phyloP scores from a whole-genome alignment of 441 rosid species.

The Euphorbia schlechtendalii region DNA sequence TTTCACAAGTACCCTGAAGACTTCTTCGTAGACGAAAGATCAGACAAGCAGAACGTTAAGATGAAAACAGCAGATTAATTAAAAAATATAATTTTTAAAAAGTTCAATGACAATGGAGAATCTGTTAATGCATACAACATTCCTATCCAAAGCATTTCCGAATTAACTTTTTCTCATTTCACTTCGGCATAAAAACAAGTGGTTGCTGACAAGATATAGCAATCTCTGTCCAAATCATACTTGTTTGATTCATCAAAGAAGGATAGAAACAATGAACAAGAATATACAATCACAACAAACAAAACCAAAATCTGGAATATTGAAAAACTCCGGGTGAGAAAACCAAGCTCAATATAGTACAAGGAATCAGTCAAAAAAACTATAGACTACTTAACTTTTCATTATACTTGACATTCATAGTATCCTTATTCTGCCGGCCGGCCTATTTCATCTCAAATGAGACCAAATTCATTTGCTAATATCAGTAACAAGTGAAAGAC shows the following conservation, averaged over 20 bases:
- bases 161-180: neutral
- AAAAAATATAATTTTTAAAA: neutral
- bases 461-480: slow-evolving; percentile 3
- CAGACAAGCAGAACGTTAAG: neutral
- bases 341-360: too few species aligned
- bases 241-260: slow-evolving; percentile 7
- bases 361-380: too few species aligned
- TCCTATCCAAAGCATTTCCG: too few species aligned
- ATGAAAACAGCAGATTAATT: neutral
- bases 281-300: too few species aligned
- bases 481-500: neutral
- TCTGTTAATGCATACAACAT: too few species aligned
- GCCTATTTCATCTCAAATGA: neutral
- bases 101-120: neutral
- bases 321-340: too few species aligned
- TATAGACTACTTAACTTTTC: too few species aligned
- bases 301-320: too few species aligned
- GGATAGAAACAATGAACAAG: neutral
- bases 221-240: slow-evolving; percentile 2
- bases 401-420: neutral
- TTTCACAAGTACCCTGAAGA: too few species aligned
- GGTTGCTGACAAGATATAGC: neutral
- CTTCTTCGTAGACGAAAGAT: neutral
- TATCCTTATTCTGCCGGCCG: slow-evolving; percentile 22
- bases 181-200: neutral